Conservation (phyloP, 2,329 filamentous ascomycete species). For the Pseudogymnoascus sp. region DNA sequence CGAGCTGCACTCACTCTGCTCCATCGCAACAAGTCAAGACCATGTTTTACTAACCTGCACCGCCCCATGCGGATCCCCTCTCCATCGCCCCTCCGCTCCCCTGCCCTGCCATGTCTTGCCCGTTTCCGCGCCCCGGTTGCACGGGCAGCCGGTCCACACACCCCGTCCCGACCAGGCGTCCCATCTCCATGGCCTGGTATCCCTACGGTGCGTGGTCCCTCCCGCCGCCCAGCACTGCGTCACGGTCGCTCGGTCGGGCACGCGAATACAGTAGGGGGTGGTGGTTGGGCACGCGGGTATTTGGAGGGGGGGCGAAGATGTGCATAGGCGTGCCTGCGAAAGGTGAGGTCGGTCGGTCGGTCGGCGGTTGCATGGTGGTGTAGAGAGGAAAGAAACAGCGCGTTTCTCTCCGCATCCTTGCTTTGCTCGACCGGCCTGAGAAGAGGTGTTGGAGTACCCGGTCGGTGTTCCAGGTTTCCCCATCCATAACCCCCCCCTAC, state of each 20-base stretch:
- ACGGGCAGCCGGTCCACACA: background rate
- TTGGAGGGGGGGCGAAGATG: background rate
- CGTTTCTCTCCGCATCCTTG: constrained; percentile 2
- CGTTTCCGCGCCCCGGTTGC: constrained; percentile 1
- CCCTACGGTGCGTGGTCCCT: background rate
- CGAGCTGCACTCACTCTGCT: background rate
- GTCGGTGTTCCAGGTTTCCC: background rate
- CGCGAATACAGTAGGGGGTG: background rate
- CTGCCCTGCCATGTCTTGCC: background rate
- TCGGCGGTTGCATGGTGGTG: background rate
- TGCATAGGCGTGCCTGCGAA: background rate
- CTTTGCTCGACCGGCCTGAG: background rate
- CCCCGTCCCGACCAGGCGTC: background rate
- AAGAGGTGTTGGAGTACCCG: background rate
- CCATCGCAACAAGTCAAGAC: background rate
- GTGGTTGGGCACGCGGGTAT: constrained; percentile 6
- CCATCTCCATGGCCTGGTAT: constrained; percentile 5
- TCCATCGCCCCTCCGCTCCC: background rate
- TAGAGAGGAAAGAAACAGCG: background rate
- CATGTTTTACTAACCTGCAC: background rate
- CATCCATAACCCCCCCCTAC: background rate
- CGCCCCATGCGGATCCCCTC: constrained; percentile 22
- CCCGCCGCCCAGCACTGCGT: background rate
- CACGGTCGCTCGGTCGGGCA: background rate
- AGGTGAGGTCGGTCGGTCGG: background rate